Evolutionary conservation across 352 stramenopile genomes (phyloP), one percentile per base, ranked within the genome.

Genomic region (Globisporangium nunn): DNA sequence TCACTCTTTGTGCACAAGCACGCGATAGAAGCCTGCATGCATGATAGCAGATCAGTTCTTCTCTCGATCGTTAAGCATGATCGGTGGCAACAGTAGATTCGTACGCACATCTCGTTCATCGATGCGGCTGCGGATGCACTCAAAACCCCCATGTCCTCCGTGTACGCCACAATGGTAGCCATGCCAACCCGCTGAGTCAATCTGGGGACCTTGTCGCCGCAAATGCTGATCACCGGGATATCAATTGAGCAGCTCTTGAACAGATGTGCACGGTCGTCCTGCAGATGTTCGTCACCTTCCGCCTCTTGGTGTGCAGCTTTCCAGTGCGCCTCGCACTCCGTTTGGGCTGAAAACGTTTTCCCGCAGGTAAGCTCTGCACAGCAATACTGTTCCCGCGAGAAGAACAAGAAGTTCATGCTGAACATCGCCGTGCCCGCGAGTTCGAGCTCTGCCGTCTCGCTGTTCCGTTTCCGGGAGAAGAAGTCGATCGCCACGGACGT

Each of bases 361-460:
- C 63, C 58, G 49, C 79, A 89, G 0, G 59, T 47, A 1, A 62
- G 10, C 28, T 68, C 58, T 4, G 74, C 56, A 35, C 81, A 91
- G 49, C 61, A 73, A 52, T 72, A 78, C 1, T 46, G 60, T 29
- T 83, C 64, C 53, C 85, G 66, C 1, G 81, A 88, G 37, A 80
- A 88, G 54, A 71, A 89, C 14, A 91, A 47, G 41, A 86, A 91
- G 54, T 79, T 87, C n/a, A 91, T 62, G 53, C 74, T 89, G 63
- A 91, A 91, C 11, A 79, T 55, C 6, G 72, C 66, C 39, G 50
- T 75, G 18, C 72, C 79, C 2, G 80, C 59, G 0, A 56, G 5
- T 17, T 10, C 35, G 15, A 15, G 30, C 7, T 23, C 23, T 41
- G 43, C 14, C 12, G 37, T 45, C 3, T 43, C 3, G 5, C 28